These are phyloP conservation scores for Lichenothelia convexa DNA, from an alignment of 495 filamentous ascomycete species.

Conservation along the genomic window DNA sequence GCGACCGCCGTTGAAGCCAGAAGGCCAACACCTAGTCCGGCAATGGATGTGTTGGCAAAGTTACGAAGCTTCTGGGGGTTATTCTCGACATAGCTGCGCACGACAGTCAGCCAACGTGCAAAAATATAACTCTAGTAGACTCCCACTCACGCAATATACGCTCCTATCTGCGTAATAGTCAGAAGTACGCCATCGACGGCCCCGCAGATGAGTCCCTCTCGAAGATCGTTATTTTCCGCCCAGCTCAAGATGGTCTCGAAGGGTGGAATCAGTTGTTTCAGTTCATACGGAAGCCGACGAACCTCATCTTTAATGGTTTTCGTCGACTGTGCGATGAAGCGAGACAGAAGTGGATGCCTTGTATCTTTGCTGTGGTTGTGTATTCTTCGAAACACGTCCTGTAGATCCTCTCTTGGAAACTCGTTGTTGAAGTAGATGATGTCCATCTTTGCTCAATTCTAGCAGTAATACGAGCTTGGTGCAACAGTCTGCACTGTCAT, in stretches of 20 bases:
- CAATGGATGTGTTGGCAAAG: constrained; percentile 14
- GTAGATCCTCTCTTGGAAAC: constrained; percentile 24
- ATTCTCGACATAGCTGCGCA: constrained; percentile 12
- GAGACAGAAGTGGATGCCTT: constrained; percentile 15
- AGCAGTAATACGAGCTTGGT: constrained; percentile 4
- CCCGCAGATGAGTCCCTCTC: constrained; percentile 18
- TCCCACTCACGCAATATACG: constrained; percentile 26
- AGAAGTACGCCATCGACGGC: constrained; percentile 24
- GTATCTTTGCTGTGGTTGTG: constrained; percentile 25
- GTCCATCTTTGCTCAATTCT: constrained; percentile 13
- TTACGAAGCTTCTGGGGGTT: constrained; percentile 8
- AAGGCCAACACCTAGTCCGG: constrained; percentile 24
- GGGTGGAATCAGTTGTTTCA: constrained; percentile 18
- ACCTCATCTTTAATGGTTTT: constrained; percentile 22
- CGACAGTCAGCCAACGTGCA: constrained; percentile 6
- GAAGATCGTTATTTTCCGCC: constrained; percentile 17
- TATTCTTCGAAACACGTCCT: constrained; percentile 24
- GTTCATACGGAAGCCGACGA: constrained; percentile 10
- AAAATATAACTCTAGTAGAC: constrained; percentile 1
- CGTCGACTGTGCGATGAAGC: constrained; percentile 23
- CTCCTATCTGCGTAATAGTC: constrained; percentile 18
- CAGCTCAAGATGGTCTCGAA: constrained; percentile 23
- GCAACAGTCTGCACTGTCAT: no score
- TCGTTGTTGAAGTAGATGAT: constrained; percentile 27
- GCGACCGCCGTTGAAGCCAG: constrained; percentile 23